A percentile compares a stretch with the other conserved stretches of the same genome.
These are phyloP conservation scores for Fusarium sp. DNA, from an alignment of 2,329 filamentous ascomycete species.

Conservation along the genomic window DNA sequence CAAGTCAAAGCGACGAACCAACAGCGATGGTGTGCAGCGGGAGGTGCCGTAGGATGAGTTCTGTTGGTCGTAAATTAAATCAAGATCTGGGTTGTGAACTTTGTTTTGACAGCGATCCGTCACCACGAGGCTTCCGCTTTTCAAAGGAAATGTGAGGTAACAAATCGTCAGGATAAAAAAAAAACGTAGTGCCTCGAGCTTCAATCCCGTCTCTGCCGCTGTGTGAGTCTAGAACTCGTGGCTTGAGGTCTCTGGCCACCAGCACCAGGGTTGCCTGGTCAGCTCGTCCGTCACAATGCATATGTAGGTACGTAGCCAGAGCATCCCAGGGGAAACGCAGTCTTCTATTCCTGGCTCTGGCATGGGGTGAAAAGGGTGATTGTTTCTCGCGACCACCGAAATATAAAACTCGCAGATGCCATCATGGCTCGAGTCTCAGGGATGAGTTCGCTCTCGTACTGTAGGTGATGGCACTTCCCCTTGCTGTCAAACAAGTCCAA, in stretches of 20 bases:
- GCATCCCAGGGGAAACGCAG: slow-evolving; percentile 10
- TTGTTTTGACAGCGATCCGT: slow-evolving; percentile 6
- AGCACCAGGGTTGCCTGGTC: background rate
- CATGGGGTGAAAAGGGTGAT: background rate
- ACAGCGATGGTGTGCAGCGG: background rate
- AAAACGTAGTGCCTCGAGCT: background rate
- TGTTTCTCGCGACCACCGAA: slow-evolving; percentile 4
- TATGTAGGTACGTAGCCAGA: background rate
- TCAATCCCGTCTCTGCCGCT: background rate
- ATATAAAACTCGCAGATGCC: slow-evolving; percentile 8
- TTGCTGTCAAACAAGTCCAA: background rate
- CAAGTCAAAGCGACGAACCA: background rate
- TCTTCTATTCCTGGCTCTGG: background rate
- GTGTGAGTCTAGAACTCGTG: slow-evolving; percentile 9
- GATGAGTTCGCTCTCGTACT: background rate
- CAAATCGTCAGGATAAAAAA: background rate
- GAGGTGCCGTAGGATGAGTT: slow-evolving; percentile 10
- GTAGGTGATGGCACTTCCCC: background rate
- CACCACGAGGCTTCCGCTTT: background rate
- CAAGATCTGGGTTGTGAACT: slow-evolving; percentile 13
- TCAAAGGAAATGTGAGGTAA: background rate
- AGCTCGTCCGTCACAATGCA: background rate
- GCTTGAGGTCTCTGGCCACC: background rate
- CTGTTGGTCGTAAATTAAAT: slow-evolving; percentile 23
- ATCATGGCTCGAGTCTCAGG: slow-evolving; percentile 1